These are phyloP conservation scores for Emergomyces africanus DNA, from an alignment of 2,329 filamentous ascomycete species.

Conservation along the genomic window DNA sequence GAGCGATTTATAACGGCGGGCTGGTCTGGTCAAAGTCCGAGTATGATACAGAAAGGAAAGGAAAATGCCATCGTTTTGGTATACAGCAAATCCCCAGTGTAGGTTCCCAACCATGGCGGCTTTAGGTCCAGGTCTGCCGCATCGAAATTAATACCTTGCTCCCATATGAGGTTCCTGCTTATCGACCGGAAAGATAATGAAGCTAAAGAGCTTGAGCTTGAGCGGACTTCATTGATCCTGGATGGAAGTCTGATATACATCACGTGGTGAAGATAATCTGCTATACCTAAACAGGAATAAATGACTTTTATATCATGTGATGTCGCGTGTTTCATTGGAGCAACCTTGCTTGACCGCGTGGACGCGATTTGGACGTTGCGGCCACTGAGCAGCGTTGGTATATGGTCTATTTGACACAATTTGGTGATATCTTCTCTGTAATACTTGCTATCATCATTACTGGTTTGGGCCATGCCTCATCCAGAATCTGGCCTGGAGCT, in stretches of 20 bases:
- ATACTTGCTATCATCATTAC: not conserved
- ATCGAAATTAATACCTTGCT: not conserved
- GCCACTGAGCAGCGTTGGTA: not conserved
- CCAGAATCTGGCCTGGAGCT: slow-evolving; percentile 32
- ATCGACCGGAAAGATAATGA: not conserved
- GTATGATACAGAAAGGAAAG: slow-evolving; percentile 64
- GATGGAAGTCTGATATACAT: not conserved
- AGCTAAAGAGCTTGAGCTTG: not conserved
- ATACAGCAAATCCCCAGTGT: slow-evolving; percentile 20
- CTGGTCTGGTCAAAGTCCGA: slow-evolving; percentile 38
- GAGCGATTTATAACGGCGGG: not conserved
- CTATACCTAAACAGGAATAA: not conserved
- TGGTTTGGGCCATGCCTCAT: not conserved
- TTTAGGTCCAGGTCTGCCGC: not conserved
- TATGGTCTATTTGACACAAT: not conserved
- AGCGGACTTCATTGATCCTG: not conserved
- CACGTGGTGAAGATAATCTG: not conserved
- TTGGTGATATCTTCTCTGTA: not conserved
- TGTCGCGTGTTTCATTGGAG: slow-evolving; percentile 7
- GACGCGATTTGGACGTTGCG: no score
- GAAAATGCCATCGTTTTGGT: slow-evolving; percentile 25
- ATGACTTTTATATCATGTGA: slow-evolving; percentile 3
- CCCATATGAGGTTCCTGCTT: not conserved
- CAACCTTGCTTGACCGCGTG: no score
- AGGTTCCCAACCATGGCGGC: slow-evolving; percentile 19